Conservation (phyloP, 441 rosid genomes). For the Pelargonium cotyledonis region DNA sequence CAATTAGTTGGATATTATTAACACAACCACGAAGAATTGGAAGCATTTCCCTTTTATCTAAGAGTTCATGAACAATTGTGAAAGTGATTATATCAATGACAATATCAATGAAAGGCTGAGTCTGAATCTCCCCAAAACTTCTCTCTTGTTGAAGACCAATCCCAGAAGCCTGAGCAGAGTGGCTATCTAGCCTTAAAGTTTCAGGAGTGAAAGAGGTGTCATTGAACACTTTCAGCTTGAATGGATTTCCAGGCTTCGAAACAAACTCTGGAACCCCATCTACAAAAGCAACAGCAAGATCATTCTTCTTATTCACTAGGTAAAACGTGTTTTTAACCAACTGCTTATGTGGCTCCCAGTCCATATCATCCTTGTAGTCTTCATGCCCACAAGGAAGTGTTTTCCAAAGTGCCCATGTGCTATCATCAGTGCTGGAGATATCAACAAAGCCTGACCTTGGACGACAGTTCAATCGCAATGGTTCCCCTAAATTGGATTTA, state of each 20-base stretch:
- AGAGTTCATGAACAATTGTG: slow-evolving; percentile 76
- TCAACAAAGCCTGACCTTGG: slow-evolving; percentile 72
- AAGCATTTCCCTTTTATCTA: slow-evolving; percentile 58
- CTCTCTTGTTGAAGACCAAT: slow-evolving; percentile 25
- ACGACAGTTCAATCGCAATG: slow-evolving; percentile 53
- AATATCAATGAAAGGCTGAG: slow-evolving; percentile 51
- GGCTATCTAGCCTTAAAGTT: slow-evolving; percentile 23
- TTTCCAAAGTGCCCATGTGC: slow-evolving; percentile 62
- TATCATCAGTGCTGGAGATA: slow-evolving; percentile 53
- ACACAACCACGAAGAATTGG: slow-evolving; percentile 65
- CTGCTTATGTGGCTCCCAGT: slow-evolving; percentile 59
- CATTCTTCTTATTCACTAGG: slow-evolving; percentile 83
- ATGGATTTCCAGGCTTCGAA: slow-evolving; percentile 83
- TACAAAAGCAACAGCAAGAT: slow-evolving; percentile 66
- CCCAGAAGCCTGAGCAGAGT: slow-evolving; percentile 28
- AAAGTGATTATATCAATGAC: slow-evolving; percentile 46
- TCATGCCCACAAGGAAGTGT: slow-evolving; percentile 45
- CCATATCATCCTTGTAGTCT: slow-evolving; percentile 47
- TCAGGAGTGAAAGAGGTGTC: slow-evolving; percentile 30
- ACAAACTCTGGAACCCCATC: slow-evolving; percentile 85
- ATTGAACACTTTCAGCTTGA: slow-evolving; percentile 75
- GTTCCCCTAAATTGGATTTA: slow-evolving; percentile 62
- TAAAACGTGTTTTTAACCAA: slow-evolving; percentile 57
- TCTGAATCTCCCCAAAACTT: slow-evolving; percentile 36
- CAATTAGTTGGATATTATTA: slow-evolving; percentile 37